phyloP scores from a whole-genome alignment of 139 green algal species.

The Coccomyxa sp. region DNA sequence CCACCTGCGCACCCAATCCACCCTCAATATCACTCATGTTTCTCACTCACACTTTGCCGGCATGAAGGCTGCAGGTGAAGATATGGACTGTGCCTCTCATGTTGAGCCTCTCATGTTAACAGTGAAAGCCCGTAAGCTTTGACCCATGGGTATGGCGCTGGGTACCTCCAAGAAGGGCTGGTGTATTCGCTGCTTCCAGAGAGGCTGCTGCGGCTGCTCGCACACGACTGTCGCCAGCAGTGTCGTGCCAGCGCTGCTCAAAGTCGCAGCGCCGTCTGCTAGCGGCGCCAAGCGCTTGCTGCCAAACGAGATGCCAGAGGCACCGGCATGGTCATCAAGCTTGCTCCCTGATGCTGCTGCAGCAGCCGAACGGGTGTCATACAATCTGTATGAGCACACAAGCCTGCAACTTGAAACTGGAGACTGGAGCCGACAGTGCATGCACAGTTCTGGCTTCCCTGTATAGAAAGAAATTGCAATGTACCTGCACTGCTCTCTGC shows the following conservation, averaged over 20 bases:
- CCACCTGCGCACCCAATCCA: slow-evolving; percentile 55
- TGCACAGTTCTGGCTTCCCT: too few relatives aligned
- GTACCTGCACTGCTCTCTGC: too few relatives aligned
- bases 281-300: slow-evolving; percentile 64
- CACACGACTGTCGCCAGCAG: slow-evolving; percentile 60
- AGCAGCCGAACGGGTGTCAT: too few relatives aligned
- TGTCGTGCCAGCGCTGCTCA: slow-evolving; percentile 38
- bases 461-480: too few relatives aligned
- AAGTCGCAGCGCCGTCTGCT: slow-evolving; percentile 54
- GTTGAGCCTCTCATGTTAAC: not conserved
- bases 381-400: too few relatives aligned
- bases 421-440: too few relatives aligned
- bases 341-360: too few relatives aligned
- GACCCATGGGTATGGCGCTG: not conserved
- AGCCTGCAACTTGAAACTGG: too few relatives aligned
- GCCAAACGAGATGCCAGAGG: too few relatives aligned
- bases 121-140: not conserved
- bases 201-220: not conserved
- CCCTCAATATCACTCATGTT: too few relatives aligned
- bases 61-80: slow-evolving; percentile 29
- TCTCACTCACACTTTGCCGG: too few relatives aligned
- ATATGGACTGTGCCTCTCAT: not conserved
- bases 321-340: too few relatives aligned
- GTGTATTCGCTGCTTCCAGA: not conserved
- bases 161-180: not conserved